These are phyloP conservation scores for Xenosphaeropsis pyriputrescens DNA, from an alignment of 2,329 filamentous ascomycete genomes.

Conservation along the genomic window DNA sequence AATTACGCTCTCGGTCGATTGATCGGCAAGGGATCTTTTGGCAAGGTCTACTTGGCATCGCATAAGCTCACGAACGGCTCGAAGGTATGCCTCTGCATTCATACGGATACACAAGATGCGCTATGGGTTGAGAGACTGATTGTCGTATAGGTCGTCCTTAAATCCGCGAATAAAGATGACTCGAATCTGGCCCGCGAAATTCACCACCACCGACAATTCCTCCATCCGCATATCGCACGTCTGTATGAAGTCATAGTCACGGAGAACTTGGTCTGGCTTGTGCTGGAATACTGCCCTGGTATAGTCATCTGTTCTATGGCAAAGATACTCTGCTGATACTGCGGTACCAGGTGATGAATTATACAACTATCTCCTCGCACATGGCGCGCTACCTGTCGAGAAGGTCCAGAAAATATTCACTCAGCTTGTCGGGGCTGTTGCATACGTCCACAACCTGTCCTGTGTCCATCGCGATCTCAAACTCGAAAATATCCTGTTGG, in stretches of 20 bases:
- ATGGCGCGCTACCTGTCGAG: constrained; percentile 68
- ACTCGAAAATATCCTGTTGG: constrained; percentile 88
- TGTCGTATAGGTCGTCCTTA: constrained; percentile 70
- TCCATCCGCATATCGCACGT: constrained; percentile 92
- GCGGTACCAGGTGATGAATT: constrained; percentile 68
- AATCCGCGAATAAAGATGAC: constrained; percentile 92
- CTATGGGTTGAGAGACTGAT: constrained; percentile 3
- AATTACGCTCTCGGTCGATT: constrained; percentile 87
- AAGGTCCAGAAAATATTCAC: constrained; percentile 95
- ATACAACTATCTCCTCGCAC: constrained; percentile 84
- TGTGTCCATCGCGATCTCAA: constrained; percentile 97
- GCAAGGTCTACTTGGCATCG: constrained; percentile 89
- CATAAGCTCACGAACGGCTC: constrained; percentile 98
- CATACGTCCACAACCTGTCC: constrained; percentile 86
- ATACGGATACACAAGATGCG: no score
- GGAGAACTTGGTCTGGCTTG: constrained; percentile 87
- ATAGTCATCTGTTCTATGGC: constrained; percentile 13
- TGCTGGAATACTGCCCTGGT: constrained; percentile 92
- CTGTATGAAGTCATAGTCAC: constrained; percentile 98
- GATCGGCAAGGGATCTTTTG: constrained; percentile 96
- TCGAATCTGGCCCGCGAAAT: constrained; percentile 94
- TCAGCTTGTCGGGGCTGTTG: constrained; percentile 86
- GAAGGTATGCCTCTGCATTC: constrained; percentile 49
- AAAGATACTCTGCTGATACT: constrained; percentile 13
- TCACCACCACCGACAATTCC: constrained; percentile 94